Conservation (phyloP, 1,284 basidiomycete genomes). For the Amylostereum chailletii region DNA sequence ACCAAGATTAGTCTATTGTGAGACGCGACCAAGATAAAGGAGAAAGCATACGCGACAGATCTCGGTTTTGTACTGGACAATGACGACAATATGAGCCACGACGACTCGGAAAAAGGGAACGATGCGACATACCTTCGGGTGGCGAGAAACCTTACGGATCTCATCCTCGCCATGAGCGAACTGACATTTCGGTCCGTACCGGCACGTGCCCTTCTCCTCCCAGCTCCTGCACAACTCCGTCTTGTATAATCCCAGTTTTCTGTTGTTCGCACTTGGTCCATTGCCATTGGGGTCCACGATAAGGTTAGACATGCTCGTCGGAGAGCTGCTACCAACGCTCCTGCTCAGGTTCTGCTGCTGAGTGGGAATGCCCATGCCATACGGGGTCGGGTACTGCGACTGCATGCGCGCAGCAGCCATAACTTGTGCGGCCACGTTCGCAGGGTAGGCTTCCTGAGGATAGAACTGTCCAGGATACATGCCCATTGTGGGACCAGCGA, state of each 20-base stretch:
- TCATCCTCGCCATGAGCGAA: conserved; percentile 89
- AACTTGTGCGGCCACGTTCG: conserved; percentile 46
- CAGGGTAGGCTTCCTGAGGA: conserved; percentile 47
- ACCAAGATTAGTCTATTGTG: conserved; percentile 8
- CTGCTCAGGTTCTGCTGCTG: conserved; percentile 15
- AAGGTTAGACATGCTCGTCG: conserved; percentile 11
- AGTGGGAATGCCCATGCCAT: conserved; percentile 30
- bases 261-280: conserved; percentile 81
- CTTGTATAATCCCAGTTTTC: conserved; percentile 85
- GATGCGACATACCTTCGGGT: conserved; percentile 63
- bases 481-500: conserved; percentile 38
- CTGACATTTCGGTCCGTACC: conserved; percentile 82
- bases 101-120: conserved; percentile 1
- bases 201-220: conserved; percentile 88
- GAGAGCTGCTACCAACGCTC: conserved; percentile 4
- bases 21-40: conserved; percentile 4
- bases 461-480: conserved; percentile 67
- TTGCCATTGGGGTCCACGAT: conserved; percentile 24
- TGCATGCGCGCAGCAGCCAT: conserved; percentile 35
- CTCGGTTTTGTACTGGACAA: conserved; percentile 78
- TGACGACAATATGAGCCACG: conserved; percentile 6
- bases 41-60: conserved; percentile 67
- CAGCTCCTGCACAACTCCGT: conserved; percentile 88
- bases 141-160: conserved; percentile 69
- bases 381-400: conserved; percentile 45